These are phyloP conservation scores for Mytilinidion resinicola DNA, from an alignment of 495 filamentous ascomycete genomes.

Conservation along the genomic window DNA sequence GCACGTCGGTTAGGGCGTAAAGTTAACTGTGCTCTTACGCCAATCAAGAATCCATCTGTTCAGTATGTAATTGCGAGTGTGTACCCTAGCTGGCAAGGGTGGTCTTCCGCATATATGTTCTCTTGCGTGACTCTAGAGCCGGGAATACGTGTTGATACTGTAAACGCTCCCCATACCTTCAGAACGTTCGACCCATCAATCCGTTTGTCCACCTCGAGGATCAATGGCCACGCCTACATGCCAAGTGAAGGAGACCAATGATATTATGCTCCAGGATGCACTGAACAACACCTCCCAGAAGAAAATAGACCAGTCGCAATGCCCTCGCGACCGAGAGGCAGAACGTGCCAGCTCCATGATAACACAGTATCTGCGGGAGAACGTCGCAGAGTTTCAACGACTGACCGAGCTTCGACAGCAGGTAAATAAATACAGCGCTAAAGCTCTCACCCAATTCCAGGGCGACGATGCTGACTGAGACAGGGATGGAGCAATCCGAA, in stretches of 20 bases:
- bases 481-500: conserved; percentile 42
- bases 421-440: conserved; percentile 1
- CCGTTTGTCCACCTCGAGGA: background rate
- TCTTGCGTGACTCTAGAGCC: background rate
- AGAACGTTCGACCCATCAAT: background rate
- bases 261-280: background rate
- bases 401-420: conserved; percentile 2
- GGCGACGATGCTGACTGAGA: conserved; percentile 3
- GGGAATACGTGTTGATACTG: background rate
- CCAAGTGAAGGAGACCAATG: background rate
- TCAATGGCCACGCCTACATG: background rate
- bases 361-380: background rate
- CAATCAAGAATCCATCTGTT: too few relatives aligned
- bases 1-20: too few relatives aligned
- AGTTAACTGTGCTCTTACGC: too few relatives aligned
- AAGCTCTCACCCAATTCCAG: background rate
- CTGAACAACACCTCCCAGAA: background rate
- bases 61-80: too few relatives aligned
- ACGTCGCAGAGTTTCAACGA: background rate
- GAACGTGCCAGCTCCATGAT: background rate
- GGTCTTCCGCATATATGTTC: too few relatives aligned
- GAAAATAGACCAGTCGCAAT: background rate
- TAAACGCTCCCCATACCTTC: background rate
- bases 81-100: too few relatives aligned
- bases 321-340: background rate